Conservation (phyloP, 2,329 filamentous ascomycete genomes). For the Aspergillus sp. region DNA sequence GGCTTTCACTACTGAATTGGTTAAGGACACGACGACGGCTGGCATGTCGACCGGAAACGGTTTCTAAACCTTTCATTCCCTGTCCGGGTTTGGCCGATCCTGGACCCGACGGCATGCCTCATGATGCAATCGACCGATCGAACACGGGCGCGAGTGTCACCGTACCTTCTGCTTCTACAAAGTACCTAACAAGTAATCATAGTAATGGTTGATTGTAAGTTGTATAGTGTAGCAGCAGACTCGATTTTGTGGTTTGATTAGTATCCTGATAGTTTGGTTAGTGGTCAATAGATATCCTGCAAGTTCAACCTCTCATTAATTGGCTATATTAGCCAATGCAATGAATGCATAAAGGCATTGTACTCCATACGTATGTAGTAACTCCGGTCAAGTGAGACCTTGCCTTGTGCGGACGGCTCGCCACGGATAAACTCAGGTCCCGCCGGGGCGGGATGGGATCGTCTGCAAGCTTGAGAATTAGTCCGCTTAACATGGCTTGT, state of each 20-base stretch:
- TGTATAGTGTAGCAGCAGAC: not conserved
- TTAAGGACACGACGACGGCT: not conserved
- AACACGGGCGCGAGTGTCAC: not conserved
- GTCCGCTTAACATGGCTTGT: slow-evolving; percentile 1
- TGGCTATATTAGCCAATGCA: not conserved
- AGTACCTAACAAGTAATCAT: not conserved
- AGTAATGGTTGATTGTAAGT: not conserved
- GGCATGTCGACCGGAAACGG: slow-evolving; percentile 1
- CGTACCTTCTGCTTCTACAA: not conserved
- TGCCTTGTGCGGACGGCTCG: not conserved
- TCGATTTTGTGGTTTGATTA: not conserved
- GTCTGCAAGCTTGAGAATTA: not conserved
- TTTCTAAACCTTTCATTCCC: not conserved
- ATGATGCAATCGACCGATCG: slow-evolving; percentile 8
- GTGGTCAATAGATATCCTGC: not conserved
- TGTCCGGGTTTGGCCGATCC: not conserved
- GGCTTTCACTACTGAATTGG: not conserved
- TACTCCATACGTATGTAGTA: no score
- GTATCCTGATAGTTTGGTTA: not conserved
- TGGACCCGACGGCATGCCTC: not conserved
- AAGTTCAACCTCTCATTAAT: not conserved
- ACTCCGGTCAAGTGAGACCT: not conserved
- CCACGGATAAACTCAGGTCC: not conserved
- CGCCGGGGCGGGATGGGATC: not conserved
- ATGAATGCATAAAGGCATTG: not conserved